Conservation (phyloP, 108 stramenopile genomes). For the Pseudonitzschia pungens region DNA sequence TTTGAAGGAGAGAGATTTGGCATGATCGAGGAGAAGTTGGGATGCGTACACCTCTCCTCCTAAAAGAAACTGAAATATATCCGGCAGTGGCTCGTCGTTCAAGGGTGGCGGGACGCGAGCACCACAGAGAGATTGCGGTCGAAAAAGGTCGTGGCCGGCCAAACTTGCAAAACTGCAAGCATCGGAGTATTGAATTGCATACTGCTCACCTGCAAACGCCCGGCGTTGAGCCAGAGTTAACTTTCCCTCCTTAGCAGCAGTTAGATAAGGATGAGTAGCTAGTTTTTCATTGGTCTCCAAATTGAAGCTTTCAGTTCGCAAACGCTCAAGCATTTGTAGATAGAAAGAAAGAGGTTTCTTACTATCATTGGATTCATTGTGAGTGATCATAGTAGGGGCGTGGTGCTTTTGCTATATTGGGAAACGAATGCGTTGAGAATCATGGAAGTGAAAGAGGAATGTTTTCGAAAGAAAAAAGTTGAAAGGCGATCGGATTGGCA, state of each 20-base stretch:
- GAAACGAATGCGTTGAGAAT: no score
- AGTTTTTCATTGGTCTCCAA: conserved; percentile 19
- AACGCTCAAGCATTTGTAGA: conserved; percentile 19
- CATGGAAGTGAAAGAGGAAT: no score
- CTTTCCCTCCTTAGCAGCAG: conserved; percentile 33
- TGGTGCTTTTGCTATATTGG: no score
- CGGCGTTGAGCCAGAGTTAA: conserved; percentile 33
- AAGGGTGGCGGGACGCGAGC: conserved; percentile 17
- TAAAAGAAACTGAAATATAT: conserved; percentile 42
- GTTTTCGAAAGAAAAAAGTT: no score
- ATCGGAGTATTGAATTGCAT: conserved; percentile 32
- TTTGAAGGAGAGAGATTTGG: conserved; percentile 13
- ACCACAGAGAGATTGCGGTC: conserved; percentile 16
- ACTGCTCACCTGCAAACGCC: conserved; percentile 41
- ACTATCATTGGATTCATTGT: background rate
- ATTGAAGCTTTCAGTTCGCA: conserved; percentile 37
- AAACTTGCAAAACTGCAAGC: conserved; percentile 35
- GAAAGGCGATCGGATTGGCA: no score
- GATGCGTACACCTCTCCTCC: conserved; percentile 45
- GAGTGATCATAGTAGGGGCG: background rate
- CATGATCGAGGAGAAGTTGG: conserved; percentile 23
- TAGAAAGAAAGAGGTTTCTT: conserved; percentile 4
- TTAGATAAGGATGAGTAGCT: conserved; percentile 29
- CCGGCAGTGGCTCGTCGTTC: background rate
- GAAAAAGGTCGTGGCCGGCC: conserved; percentile 29